A percentile compares a stretch with the other conserved stretches of the same genome.
Conservation (phyloP, 257 asterid species). For the Sherardia arvensis region DNA sequence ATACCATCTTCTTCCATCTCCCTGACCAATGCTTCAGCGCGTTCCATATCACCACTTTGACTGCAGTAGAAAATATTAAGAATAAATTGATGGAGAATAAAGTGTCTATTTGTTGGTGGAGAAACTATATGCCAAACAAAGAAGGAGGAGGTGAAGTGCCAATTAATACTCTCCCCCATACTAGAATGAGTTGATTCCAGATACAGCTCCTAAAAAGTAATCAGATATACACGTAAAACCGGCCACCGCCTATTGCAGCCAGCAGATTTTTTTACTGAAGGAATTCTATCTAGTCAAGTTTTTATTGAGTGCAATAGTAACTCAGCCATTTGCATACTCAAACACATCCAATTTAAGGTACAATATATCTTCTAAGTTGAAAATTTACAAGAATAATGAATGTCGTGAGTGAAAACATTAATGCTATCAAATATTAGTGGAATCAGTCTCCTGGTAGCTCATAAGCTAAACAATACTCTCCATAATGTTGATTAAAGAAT, state of each 20-base stretch:
- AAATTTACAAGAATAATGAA: background rate
- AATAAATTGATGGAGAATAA: constrained; percentile 10
- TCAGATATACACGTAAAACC: background rate
- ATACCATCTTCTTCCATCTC: constrained; percentile 97
- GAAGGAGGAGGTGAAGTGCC: background rate
- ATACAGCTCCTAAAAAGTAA: background rate
- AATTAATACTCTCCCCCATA: background rate
- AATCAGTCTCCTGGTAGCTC: background rate
- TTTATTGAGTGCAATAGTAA: background rate
- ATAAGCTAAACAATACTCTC: background rate
- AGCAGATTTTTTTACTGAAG: background rate
- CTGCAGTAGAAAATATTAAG: constrained; percentile 34
- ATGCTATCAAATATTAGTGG: background rate
- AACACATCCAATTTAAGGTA: background rate
- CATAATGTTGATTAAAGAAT: too few relatives aligned
- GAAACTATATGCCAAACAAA: background rate
- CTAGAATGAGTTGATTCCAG: background rate
- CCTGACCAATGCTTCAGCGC: constrained; percentile 88
- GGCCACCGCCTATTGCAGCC: background rate
- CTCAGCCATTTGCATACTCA: background rate
- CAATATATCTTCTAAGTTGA: background rate
- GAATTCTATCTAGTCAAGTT: background rate
- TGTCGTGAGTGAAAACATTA: background rate
- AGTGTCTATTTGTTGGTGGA: background rate
- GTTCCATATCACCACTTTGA: constrained; percentile 54